Evolutionary conservation across 805 yeast species (phyloP), one percentile per base, ranked within the genome.

Genomic region (Candida tammaniensis): DNA sequence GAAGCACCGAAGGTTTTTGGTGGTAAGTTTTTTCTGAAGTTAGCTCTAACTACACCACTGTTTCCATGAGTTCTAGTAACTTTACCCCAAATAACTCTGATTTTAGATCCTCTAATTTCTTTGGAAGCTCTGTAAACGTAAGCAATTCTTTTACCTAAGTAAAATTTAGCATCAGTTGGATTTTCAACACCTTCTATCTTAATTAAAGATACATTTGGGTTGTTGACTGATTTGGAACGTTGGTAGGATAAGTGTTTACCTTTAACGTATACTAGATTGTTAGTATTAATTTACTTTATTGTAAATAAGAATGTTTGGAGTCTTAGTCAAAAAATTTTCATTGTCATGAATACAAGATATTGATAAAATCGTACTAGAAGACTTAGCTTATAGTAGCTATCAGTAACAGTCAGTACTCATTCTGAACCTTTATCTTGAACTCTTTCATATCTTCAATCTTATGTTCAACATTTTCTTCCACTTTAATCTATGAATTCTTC

Each of bases 1-100:
- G 96, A 83, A 68, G 98, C 97, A 78, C 98, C 98, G 72, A 93
- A 91, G 61, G 98, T 88, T 86, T 91, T 89, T 59, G 98, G 89
- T 73, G 98, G 98, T 68, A 93, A 83, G 89, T 93, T 93, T 75
- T 85, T 80, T 79, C 86, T 89, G 95, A 93, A 93, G 76, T 82
- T 86, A 64, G 98, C 98, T 78, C 98, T 91, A 59, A 93, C 96
- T 56, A 86, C 77, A 77, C 98, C 98, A 62, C 82, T 76, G 89
- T 80, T 86, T 74, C 98, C 98, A 84, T 93, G 98, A 58, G 97
- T 78, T 83, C 98, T 89, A 76, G 94, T 77, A 58, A 93, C 80
- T 80, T 91, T 91, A 74, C 98, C 98, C 98, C 98, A 93, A 78
- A 93, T 88, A 64, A 93, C 97, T 80, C 98, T 87, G 79, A 91